Conservation (phyloP, 2,329 filamentous ascomycete species). For the Didymella exigua region DNA sequence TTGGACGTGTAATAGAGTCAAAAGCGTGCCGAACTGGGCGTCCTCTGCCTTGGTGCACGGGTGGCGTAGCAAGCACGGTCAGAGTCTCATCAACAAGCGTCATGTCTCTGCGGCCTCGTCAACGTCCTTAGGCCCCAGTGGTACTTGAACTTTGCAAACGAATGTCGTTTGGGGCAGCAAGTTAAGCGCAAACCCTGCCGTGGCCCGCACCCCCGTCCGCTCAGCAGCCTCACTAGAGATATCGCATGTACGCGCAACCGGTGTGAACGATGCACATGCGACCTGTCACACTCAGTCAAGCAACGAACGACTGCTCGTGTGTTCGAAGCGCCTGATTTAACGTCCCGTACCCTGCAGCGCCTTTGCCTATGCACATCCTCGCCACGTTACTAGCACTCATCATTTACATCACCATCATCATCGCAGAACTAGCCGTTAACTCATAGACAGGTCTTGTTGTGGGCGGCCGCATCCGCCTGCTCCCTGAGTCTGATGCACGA, state of each 20-base stretch:
- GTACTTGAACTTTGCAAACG: neutral
- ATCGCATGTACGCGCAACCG: constrained; percentile 22
- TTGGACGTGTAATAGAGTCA: neutral
- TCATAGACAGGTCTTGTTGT: constrained; percentile 34
- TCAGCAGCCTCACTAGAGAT: constrained; percentile 24
- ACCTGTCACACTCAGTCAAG: constrained; percentile 1
- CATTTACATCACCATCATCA: neutral
- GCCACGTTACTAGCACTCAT: neutral
- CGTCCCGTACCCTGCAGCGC: neutral
- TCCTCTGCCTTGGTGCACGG: neutral
- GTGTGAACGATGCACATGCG: constrained; percentile 21
- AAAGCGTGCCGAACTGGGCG: neutral
- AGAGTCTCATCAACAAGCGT: constrained; percentile 18
- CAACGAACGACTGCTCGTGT: neutral
- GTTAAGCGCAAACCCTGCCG: neutral
- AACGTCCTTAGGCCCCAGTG: constrained; percentile 6
- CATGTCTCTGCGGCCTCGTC: constrained; percentile 9
- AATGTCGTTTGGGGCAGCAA: neutral
- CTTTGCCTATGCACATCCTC: neutral
- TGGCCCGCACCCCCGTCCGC: constrained; percentile 26
- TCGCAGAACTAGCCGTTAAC: constrained; percentile 6
- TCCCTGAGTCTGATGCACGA: constrained; percentile 68
- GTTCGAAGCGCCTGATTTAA: neutral
- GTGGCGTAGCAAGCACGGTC: constrained; percentile 15
- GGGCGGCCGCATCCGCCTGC: constrained; percentile 47